phyloP scores from a whole-genome alignment of 305 asterid species.

The Caryopteris hybrid region DNA sequence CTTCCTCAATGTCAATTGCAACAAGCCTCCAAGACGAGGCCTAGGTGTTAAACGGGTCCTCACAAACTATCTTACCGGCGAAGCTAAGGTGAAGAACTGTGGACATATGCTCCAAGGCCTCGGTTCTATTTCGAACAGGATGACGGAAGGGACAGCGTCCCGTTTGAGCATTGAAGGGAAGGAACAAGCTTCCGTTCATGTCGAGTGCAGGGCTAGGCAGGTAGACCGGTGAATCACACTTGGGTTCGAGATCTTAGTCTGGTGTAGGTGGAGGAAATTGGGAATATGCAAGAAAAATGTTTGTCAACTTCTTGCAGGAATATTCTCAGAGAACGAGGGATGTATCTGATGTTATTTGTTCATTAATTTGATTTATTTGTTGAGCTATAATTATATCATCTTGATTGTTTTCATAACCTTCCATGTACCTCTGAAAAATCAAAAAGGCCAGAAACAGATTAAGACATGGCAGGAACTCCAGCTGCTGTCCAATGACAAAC shows the following conservation, averaged over 20 bases:
- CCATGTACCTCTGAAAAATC: no score
- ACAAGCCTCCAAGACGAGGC: constrained; percentile 62
- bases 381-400: not conserved
- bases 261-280: not conserved
- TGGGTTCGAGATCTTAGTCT: not conserved
- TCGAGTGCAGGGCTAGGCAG: constrained; percentile 34
- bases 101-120: constrained; percentile 42
- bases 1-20: constrained; percentile 36
- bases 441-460: no score
- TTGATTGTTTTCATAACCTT: not conserved
- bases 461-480: no score
- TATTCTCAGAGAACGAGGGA: not conserved
- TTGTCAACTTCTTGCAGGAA: not conserved
- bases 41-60: constrained; percentile 69
- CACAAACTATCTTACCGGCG: constrained; percentile 66
- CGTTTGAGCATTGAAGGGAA: constrained; percentile 36
- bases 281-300: not conserved
- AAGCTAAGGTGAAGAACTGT: constrained; percentile 45
- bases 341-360: constrained; percentile 12
- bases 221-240: constrained; percentile 29
- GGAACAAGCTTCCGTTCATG: constrained; percentile 28
- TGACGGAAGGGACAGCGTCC: constrained; percentile 28
- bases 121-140: constrained; percentile 52
- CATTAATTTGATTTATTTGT: constrained; percentile 24
- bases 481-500: no score